Conservation (phyloP, 306 rosid genomes). For the Alnus rubra region DNA sequence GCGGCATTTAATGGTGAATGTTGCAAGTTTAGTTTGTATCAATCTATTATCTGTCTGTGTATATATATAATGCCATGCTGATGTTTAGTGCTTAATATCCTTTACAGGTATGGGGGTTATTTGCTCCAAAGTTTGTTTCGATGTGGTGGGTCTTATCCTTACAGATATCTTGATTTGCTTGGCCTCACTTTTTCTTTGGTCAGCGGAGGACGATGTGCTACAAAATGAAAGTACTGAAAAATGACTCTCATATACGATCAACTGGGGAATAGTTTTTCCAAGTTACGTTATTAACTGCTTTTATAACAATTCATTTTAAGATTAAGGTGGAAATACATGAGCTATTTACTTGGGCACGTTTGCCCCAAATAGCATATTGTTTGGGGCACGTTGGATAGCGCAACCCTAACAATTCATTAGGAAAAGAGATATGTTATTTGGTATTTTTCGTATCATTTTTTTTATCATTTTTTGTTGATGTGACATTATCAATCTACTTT, state of each 20-base stretch:
- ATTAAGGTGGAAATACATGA: not conserved
- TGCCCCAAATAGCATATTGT: too few species aligned
- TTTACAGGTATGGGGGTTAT: conserved; percentile 96
- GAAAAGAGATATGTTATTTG: too few species aligned
- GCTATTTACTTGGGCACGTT: too few species aligned
- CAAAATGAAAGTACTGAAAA: conserved; percentile 20
- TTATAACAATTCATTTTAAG: not conserved
- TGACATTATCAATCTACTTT: too few species aligned
- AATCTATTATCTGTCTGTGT: not conserved
- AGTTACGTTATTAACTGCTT: not conserved
- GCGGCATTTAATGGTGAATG: conserved; percentile 91
- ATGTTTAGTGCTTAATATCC: conserved; percentile 9
- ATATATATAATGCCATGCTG: conserved; percentile 8
- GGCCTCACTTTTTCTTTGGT: conserved; percentile 66
- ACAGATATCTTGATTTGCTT: conserved; percentile 68
- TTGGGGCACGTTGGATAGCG: too few species aligned
- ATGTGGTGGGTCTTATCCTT: conserved; percentile 66
- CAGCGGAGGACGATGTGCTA: conserved; percentile 30
- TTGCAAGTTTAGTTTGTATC: not conserved
- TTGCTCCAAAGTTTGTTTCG: conserved; percentile 95
- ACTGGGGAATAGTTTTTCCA: not conserved
- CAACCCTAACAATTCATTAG: too few species aligned
- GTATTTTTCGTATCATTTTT: too few species aligned
- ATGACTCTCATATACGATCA: not conserved
- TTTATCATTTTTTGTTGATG: too few species aligned